A percentile compares a stretch with the other conserved stretches of the same genome.
phyloP scores from a whole-genome alignment of 805 yeast genomes.

The Zygosaccharomyces bailii region DNA sequence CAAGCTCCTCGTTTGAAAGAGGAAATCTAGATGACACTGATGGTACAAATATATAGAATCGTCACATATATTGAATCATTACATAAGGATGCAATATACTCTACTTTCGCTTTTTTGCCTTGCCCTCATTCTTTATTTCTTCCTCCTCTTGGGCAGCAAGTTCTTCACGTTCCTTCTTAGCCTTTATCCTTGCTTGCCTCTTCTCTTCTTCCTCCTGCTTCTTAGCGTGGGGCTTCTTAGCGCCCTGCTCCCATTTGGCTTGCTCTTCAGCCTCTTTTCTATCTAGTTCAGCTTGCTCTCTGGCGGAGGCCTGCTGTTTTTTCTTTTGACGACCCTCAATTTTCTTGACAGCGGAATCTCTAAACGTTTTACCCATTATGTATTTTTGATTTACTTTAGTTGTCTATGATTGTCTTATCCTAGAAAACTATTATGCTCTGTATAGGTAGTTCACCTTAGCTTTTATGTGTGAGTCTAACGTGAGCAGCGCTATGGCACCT shows the following conservation, averaged over 20 bases:
- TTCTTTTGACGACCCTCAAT: conserved; percentile 37
- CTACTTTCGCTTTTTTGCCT: conserved; percentile 19
- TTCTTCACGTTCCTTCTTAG: conserved; percentile 34
- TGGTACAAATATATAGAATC: neutral
- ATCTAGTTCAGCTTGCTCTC: conserved; percentile 25
- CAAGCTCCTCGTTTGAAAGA: neutral
- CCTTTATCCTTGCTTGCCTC: conserved; percentile 29
- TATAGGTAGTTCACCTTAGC: no score
- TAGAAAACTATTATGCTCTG: no score
- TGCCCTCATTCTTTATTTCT: conserved; percentile 21
- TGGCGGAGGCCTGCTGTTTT: conserved; percentile 31
- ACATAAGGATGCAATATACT: neutral
- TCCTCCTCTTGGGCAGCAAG: conserved; percentile 35
- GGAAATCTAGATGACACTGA: neutral
- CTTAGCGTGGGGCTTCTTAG: conserved; percentile 26
- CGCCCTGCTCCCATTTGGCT: conserved; percentile 35
- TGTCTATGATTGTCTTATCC: neutral
- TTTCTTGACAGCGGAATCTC: conserved; percentile 36
- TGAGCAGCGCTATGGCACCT: neutral
- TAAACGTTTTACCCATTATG: conserved; percentile 37
- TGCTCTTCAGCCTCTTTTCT: conserved; percentile 34
- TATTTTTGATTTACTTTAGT: neutral
- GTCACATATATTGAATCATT: neutral
- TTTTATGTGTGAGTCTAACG: neutral
- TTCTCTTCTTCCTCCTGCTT: conserved; percentile 33